Percentiles rank a stretch among this genome's conserved stretches.
Evolutionary conservation across 2,329 filamentous ascomycete genomes (phyloP).

Genomic region (Sarocladium kiliense): DNA sequence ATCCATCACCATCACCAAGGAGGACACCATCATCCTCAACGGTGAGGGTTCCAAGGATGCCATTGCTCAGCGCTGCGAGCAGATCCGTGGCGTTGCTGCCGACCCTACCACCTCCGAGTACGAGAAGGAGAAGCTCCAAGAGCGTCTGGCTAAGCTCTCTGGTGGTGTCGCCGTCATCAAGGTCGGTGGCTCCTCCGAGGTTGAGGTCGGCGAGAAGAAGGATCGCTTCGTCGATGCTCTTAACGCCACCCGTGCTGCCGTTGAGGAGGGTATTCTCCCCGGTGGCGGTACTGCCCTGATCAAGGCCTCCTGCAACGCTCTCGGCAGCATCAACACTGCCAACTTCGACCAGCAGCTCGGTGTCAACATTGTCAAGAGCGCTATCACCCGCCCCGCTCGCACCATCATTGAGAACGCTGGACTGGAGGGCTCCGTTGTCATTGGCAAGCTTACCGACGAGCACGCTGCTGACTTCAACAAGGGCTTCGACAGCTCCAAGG

Average conservation of each 20-base stretch:
- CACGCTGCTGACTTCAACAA: conserved; percentile 91
- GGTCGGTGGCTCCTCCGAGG: conserved; percentile 94
- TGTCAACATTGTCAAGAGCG: conserved; percentile 95
- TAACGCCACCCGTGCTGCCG: conserved; percentile 95
- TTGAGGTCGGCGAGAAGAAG: conserved; percentile 99
- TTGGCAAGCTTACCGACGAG: conserved; percentile 97
- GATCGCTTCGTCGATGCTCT: conserved; percentile 97
- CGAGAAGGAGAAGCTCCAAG: conserved; percentile 99
- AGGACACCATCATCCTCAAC: conserved; percentile 98
- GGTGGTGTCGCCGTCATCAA: conserved; percentile 99
- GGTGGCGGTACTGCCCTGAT: conserved; percentile 97
- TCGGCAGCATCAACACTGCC: conserved; percentile 73
- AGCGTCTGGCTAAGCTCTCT: conserved; percentile 98
- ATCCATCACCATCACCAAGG: conserved; percentile 99
- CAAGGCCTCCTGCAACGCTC: conserved; percentile 90
- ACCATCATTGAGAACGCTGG: conserved; percentile 98
- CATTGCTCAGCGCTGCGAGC: conserved; percentile 93
- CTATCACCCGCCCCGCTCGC: conserved; percentile 90
- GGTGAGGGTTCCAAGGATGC: conserved; percentile 92
- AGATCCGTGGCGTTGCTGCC: conserved; percentile 94
- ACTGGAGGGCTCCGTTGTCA: conserved; percentile 88
- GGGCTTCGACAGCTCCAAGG: conserved; percentile 93
- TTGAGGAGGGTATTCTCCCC: conserved; percentile 98
- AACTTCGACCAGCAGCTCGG: conserved; percentile 99
- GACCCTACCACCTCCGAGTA: conserved; percentile 96